Base-by-base conservation (phyloP, 345 rosid genomes). In the Hypericum androsaemum region DNA sequence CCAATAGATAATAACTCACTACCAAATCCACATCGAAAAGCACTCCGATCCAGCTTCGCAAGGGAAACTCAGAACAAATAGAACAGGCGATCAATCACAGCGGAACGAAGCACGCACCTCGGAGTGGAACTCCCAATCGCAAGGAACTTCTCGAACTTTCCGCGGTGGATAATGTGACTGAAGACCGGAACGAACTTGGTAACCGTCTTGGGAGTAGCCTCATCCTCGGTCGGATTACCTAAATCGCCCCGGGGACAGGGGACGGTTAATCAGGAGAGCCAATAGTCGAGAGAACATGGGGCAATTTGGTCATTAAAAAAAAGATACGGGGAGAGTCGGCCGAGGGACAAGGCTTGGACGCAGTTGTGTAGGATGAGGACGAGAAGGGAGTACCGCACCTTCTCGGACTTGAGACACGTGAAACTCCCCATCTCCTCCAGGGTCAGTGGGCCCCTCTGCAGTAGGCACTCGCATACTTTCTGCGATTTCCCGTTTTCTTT, bases 381-480 rank as follows among this genome's bases (percentile, higher is more conserved):
- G 7, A 69, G 78, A 14, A 84, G 57, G 60, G 78, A 63, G 70
- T 84, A 81, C 56, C 75, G 84, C 52, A 87, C 85, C 71, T 80
- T 71, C 16, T 59, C 42, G 16, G 55, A 50, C 11, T 54, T 62
- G 14, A 84, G 76, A 17, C 79, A 80, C 0, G 81, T 69, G 59
- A 61, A 52, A 13, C 82, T 77, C 13, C 64, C 68, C 53, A 84
- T 71, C 46, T 70, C 66, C 48, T 61, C 75, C 17, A 77, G 61
- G 0, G 73, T 64, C 38, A 84, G 71, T 9, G 86, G 73, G 35
- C 94, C 94, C 64, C 43, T 77, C 0, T 78, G 74, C 57, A 92
- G 86, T 54, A 85, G 86, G 64, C 84, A 92, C 60, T 85, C 89
- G 22, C 94, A 85, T 0, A 85, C 89, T 78, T 77, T 88, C 96